A percentile compares a stretch with the other conserved stretches of the same genome.
These are phyloP conservation scores for Eucalyptus tenuipes DNA, from an alignment of 345 rosid genomes.

Conservation along the genomic window DNA sequence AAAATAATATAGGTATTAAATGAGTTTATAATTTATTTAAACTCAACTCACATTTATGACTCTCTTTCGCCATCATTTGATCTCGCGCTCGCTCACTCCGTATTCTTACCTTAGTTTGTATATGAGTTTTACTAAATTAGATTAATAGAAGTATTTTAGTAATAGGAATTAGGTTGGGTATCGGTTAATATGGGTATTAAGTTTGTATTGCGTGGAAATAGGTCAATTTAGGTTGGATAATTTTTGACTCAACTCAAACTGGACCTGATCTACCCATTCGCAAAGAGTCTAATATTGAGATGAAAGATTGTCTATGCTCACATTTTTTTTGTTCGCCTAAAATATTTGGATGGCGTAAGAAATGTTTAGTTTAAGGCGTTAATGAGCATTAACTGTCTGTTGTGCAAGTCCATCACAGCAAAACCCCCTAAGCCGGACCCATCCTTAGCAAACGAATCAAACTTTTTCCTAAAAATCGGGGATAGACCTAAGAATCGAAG, in stretches of 20 bases:
- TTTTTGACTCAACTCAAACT: neutral
- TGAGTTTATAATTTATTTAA: no score
- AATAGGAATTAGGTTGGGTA: neutral
- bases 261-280: neutral
- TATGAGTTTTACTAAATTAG: no score
- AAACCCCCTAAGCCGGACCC: neutral
- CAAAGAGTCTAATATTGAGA: neutral
- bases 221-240: no score
- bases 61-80: fast-evolving
- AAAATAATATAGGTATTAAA: neutral
- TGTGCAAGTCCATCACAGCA: neutral
- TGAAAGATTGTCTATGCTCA: neutral
- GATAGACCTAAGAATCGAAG: neutral
- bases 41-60: neutral
- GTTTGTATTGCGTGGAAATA: no score
- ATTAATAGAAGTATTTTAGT: neutral
- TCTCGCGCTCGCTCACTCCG: fast-evolving
- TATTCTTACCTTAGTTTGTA: neutral
- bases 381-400: neutral
- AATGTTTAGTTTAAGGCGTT: neutral
- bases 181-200: no score
- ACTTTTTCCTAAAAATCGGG: neutral
- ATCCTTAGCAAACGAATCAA: neutral
- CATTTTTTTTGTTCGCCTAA: neutral
- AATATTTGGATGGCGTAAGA: neutral